phyloP scores from a whole-genome alignment of 2,329 filamentous ascomycete genomes.

The Epichloe festucae region DNA sequence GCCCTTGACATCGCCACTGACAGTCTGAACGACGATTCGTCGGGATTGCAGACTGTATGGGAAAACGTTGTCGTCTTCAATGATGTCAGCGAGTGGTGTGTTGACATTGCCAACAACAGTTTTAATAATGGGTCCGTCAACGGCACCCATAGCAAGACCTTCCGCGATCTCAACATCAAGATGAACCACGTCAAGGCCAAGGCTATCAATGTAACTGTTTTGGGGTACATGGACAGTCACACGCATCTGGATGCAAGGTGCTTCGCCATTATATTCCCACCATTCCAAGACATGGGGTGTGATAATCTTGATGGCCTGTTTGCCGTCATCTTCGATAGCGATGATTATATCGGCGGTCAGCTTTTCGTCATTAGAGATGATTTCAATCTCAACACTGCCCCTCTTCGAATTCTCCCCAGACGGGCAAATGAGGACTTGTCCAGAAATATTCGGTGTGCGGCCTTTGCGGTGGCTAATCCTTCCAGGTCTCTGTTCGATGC shows the following conservation, averaged over 20 bases:
- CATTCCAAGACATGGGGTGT: slow-evolving; percentile 25
- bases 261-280: slow-evolving; percentile 12
- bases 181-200: slow-evolving; percentile 25
- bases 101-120: slow-evolving; percentile 23
- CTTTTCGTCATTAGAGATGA: slow-evolving; percentile 30
- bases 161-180: slow-evolving; percentile 28
- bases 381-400: slow-evolving; percentile 30
- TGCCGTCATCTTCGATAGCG: slow-evolving; percentile 15
- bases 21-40: slow-evolving; percentile 27
- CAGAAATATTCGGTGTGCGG: slow-evolving; percentile 26
- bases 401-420: slow-evolving; percentile 16
- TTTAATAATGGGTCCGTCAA: slow-evolving; percentile 16
- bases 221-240: slow-evolving; percentile 34
- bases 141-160: slow-evolving; percentile 24
- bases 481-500: slow-evolving; percentile 25
- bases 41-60: slow-evolving; percentile 31
- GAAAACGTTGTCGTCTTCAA: slow-evolving; percentile 12
- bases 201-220: slow-evolving; percentile 21
- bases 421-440: slow-evolving; percentile 32
- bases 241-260: slow-evolving; percentile 35
- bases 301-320: slow-evolving; percentile 26
- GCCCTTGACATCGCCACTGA: slow-evolving; percentile 31
- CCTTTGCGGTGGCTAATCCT: slow-evolving; percentile 10
- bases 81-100: slow-evolving; percentile 17
- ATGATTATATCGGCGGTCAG: slow-evolving; percentile 23